A percentile compares a stretch with the other conserved stretches of the same genome.
phyloP scores from a whole-genome alignment of 2,329 filamentous ascomycete species.

The Sarocladiaceae sp. region DNA sequence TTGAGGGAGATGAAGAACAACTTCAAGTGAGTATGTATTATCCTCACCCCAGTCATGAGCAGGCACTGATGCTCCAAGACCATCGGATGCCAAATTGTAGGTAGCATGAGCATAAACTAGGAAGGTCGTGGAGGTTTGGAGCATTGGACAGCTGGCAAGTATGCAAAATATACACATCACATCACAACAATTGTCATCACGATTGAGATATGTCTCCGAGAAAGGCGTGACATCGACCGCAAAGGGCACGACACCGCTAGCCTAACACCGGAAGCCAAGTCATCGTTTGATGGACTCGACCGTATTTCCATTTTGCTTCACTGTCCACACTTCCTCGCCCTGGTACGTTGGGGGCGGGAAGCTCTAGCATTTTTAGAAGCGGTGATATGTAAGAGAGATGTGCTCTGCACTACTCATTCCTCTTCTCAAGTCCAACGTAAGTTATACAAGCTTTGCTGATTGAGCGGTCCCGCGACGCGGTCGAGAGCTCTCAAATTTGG shows the following conservation, averaged over 20 bases:
- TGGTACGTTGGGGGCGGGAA: conserved; percentile 52
- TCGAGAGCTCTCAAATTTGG: too few relatives aligned
- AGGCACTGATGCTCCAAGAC: conserved; percentile 16
- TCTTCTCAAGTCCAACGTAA: too few relatives aligned
- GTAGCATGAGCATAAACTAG: background rate
- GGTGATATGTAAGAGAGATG: conserved; percentile 5
- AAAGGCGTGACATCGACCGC: conserved; percentile 21
- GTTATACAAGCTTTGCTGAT: too few relatives aligned
- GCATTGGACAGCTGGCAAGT: too few relatives aligned
- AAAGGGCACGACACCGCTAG: conserved; percentile 22
- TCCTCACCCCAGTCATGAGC: background rate
- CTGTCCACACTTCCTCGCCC: conserved; percentile 65
- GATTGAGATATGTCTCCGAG: conserved; percentile 26
- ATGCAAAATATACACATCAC: background rate
- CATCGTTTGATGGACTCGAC: background rate
- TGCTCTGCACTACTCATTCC: too few relatives aligned
- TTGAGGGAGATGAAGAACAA: conserved; percentile 89
- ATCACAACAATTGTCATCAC: background rate
- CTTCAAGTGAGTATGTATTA: conserved; percentile 51
- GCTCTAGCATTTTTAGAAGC: conserved; percentile 65
- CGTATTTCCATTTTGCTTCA: conserved; percentile 57
- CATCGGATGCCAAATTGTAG: conserved; percentile 20
- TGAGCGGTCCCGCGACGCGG: too few relatives aligned
- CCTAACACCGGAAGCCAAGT: conserved; percentile 11
- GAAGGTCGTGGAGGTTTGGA: too few relatives aligned